Evolutionary conservation across 208 protist species (phyloP).

Genomic region (Wallacemonas sp.): DNA sequence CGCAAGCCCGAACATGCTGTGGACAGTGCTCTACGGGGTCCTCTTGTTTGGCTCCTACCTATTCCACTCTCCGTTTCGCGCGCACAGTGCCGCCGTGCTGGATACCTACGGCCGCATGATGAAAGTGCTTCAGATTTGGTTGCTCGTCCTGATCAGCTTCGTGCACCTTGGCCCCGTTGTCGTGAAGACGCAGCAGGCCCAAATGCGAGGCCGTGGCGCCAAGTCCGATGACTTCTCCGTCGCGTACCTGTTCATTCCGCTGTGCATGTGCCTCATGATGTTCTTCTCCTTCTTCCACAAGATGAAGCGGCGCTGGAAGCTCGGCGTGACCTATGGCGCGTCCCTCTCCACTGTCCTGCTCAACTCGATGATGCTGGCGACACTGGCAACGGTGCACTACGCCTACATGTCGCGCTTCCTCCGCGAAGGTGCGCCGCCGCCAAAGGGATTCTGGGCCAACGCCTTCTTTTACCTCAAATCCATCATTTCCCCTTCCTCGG

Average conservation of each 20-base stretch:
- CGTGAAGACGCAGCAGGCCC: constrained; percentile 26
- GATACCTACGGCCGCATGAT: constrained; percentile 69
- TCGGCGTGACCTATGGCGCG: constrained; percentile 70
- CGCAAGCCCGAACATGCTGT: constrained; percentile 37
- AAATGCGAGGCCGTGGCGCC: constrained; percentile 5
- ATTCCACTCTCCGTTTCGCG: constrained; percentile 79
- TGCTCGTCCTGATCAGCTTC: constrained; percentile 41
- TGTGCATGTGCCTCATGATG: constrained; percentile 43
- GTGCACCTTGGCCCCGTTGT: constrained; percentile 64
- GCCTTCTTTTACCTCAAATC: constrained; percentile 6
- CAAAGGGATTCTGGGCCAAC: constrained; percentile 3
- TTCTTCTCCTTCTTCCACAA: constrained; percentile 68
- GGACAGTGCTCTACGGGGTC: constrained; percentile 43
- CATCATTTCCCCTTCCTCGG: constrained; percentile 14
- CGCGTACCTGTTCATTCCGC: constrained; percentile 62
- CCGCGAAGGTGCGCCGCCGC: constrained; percentile 3
- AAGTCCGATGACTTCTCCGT: constrained; percentile 18
- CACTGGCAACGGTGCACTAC: constrained; percentile 65
- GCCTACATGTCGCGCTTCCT: constrained; percentile 30
- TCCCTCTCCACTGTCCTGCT: constrained; percentile 43
- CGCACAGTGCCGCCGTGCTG: constrained; percentile 33
- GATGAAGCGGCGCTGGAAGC: constrained; percentile 56
- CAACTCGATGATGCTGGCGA: constrained; percentile 72
- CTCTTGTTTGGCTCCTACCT: constrained; percentile 59
- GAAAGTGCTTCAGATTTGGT: constrained; percentile 72